Conservation (phyloP, 345 rosid species). For the Brassica carinata region DNA sequence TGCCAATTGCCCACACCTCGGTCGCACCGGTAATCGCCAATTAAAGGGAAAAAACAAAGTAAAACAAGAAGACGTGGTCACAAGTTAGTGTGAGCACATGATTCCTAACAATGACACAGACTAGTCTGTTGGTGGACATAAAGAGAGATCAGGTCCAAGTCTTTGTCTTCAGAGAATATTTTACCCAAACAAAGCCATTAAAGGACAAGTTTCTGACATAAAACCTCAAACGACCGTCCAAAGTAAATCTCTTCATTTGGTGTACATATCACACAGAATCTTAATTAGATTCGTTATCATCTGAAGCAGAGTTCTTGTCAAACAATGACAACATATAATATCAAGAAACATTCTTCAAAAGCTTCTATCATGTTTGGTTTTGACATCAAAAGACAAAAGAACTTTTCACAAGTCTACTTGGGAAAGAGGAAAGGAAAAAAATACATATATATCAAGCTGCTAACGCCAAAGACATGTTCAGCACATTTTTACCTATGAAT, state of each 20-base stretch:
- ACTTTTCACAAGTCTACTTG: not conserved
- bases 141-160: slow-evolving; percentile 18
- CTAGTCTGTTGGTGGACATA: slow-evolving; percentile 23
- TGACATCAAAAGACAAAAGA: not conserved
- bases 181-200: slow-evolving; percentile 13
- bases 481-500: slow-evolving; percentile 16
- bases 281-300: not conserved
- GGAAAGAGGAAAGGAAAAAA: not conserved
- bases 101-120: not conserved
- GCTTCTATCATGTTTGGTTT: slow-evolving; percentile 10
- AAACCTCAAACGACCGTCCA: not conserved
- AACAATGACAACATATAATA: not conserved
- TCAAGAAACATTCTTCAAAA: slow-evolving; percentile 13
- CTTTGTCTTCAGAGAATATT: slow-evolving; percentile 11
- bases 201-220: not conserved
- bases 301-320: not conserved
- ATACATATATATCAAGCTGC: slow-evolving; percentile 8
- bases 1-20: not conserved
- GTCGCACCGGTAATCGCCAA: slow-evolving; percentile 8
- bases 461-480: slow-evolving; percentile 5
- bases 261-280: not conserved
- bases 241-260: not conserved
- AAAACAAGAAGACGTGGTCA: not conserved
- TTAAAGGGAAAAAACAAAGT: not conserved
- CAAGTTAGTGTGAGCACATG: not conserved